Base-by-base conservation (phyloP, 768 basidiomycete species). In the Mycena latifolia region DNA sequence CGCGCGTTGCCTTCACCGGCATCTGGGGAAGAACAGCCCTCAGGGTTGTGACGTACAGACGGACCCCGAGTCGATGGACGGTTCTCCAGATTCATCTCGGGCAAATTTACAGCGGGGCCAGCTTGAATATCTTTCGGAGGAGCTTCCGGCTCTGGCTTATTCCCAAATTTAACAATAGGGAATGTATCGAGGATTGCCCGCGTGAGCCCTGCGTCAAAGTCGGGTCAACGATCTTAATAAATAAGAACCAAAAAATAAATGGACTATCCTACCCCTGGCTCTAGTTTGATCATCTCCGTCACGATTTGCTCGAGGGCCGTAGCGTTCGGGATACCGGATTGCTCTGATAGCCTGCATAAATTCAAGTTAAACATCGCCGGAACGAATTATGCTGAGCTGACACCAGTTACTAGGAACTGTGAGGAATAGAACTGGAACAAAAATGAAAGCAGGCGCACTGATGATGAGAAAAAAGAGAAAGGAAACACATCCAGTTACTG, bases 141-240 rank as follows among this genome's bases (percentile, higher is more conserved):
- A 9, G 45, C 55, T 24, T 65, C 57, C 39, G 62, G 47, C 18
- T 58, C 31, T 35, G 55, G 59, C 9, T 67, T 46, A 50, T 55
- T 70, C 27, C 89, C 88, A 71, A 96, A 99, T 76, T 95, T 95
- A 78, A 97, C 90, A 67, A 98, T 80, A 5, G 96, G 96, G 80
- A 99, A 99, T 4, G 96, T 98, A 71, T 99, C 96, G 59, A 99
- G 82, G 62, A 99, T 96, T 22, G 97, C 97, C 22, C 94, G 89
- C 2, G 94, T 92, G 55, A 99, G 84, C 9, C 96, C 96, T n/a
- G 18, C 5, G 31, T 33, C 31, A 11, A 28, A 43, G 39, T 18
- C 10, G 20, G 27, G 43, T 28, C 28, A 43, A 33, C 27, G 29
- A 7, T 5, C 31, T 31, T 20, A 17, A 2, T n/a, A n/a, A n/a